Evolutionary conservation across 1,284 basidiomycete genomes (phyloP), one percentile per base, ranked within the genome.

Genomic region (Rhodotorula sp.): DNA sequence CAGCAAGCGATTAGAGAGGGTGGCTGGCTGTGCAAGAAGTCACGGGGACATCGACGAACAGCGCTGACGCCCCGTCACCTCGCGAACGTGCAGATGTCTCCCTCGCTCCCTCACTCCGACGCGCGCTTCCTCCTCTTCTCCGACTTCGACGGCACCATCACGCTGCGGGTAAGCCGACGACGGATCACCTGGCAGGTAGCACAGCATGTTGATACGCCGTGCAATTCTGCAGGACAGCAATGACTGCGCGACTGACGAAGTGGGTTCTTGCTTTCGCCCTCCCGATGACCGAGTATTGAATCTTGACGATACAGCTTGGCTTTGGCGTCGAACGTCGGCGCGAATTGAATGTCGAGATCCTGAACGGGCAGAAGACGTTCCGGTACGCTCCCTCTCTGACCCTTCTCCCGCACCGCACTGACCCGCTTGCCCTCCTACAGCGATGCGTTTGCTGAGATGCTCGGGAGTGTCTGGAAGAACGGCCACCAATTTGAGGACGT

Each of bases 41-140:
- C 40, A 2, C 40, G 9, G 40, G 16, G 11, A 44, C 40, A 10
- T 18, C 13, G 16, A 44, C 40, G 15, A 30, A 15, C 28, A 26
- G 16, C 26, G 6, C 40, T 54, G 28, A 47, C 57, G 40, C 16
- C 16, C 28, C 40, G 31, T 13, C 26, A 22, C 44, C n/a, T 22
- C 15, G 18, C 22, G 24, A 8, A 4, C 20, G 20, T 20, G 15
- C 57, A 68, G 62, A 60, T 65, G 58, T 28, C 52, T 24, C 20
- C 57, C 44, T 24, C 59, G 50, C 62, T 76, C 26, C 62, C 67
- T 2, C 87, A 92, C 81, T 82, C 83, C 64, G 87, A 89, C 81
- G 90, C 91, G 80, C 87, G 87, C 78, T 94, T 92, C 76, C 88
- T 94, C 40, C 89, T 91, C 48, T 83, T 94, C 54, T 90, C 91